Conservation (phyloP, 257 asterid species). For the Solanum chiquidenum region DNA sequence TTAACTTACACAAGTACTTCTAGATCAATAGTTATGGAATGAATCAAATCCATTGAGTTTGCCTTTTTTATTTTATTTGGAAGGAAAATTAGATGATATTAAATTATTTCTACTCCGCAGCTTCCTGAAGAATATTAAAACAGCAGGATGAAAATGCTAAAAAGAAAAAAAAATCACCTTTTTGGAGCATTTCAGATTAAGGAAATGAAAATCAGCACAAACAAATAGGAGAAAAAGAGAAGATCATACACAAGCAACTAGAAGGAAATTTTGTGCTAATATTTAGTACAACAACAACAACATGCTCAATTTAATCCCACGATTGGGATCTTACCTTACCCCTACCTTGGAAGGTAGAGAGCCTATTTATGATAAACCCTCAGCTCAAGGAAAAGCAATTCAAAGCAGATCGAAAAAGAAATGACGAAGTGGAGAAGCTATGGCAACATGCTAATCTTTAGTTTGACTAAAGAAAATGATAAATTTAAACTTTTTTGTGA, state of each 20-base stretch:
- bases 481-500: neutral
- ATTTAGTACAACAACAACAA: neutral
- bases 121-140: neutral
- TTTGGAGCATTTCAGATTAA: neutral
- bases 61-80: neutral
- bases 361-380: too few species aligned
- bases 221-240: neutral
- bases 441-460: neutral
- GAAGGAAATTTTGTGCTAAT: neutral
- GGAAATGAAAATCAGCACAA: neutral
- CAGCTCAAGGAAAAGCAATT: neutral
- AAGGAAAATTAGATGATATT: neutral
- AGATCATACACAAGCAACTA: neutral
- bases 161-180: neutral
- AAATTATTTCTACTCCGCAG: neutral
- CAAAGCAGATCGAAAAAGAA: neutral
- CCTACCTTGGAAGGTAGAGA: neutral
- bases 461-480: neutral
- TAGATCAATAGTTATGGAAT: neutral
- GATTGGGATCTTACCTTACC: too few species aligned
- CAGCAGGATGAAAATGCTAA: neutral
- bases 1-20: neutral
- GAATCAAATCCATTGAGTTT: neutral
- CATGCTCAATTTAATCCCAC: neutral
- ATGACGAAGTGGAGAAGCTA: neutral